Conservation (phyloP, 2,329 filamentous ascomycete genomes). For the Orbilia blumenaviensis region DNA sequence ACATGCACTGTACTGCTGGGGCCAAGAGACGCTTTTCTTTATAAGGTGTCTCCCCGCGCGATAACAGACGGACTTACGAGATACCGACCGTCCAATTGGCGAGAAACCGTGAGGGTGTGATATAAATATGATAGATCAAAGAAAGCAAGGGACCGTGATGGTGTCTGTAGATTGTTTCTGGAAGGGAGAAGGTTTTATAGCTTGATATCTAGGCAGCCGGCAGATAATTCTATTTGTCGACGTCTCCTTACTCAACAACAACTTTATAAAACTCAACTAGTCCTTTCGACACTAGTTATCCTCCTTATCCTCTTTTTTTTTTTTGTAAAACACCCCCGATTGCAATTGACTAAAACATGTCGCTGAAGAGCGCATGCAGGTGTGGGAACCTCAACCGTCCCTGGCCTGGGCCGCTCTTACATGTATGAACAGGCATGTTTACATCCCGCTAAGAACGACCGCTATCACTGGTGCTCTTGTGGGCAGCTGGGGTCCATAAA, state of each 20-base stretch:
- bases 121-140: background rate
- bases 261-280: no score
- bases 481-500: conserved; percentile 37
- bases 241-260: no score
- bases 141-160: conserved; percentile 24
- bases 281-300: background rate
- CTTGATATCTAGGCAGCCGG: conserved; percentile 50
- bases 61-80: background rate
- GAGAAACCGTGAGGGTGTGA: conserved; percentile 5
- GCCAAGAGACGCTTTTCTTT: conserved; percentile 53
- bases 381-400: conserved; percentile 11
- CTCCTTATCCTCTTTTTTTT: background rate
- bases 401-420: background rate
- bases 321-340: background rate
- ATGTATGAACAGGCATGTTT: background rate
- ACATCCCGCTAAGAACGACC: conserved; percentile 1
- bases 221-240: no score
- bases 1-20: no score
- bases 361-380: conserved; percentile 35
- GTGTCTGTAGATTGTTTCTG: conserved; percentile 32
- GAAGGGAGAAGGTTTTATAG: conserved; percentile 21
- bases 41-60: conserved; percentile 27
- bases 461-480: conserved; percentile 26
- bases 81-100: conserved; percentile 3
- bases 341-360: background rate